Base-by-base conservation (phyloP, 345 rosid species). In the Pseudoturritis turrita region DNA sequence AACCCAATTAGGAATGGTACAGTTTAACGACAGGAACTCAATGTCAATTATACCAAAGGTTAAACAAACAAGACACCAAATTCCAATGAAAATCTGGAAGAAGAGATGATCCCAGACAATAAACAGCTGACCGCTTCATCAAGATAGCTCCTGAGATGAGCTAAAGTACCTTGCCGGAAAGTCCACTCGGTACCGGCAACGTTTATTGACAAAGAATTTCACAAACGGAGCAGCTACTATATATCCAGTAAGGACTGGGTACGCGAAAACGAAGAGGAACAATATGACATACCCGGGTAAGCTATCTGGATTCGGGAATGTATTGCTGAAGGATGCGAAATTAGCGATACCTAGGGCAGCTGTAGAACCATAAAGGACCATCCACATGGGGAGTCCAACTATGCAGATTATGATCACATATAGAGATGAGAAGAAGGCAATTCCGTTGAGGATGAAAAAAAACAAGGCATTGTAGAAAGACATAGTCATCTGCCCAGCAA, bases 371-470 rank as follows among this genome's bases (percentile, higher is more conserved):
- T 18, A 54, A 25, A 68, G 18, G 1, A 19, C 3, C 18, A 2
- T 40, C 72, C 72, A 67, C 72, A 53, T 53, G 12, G 72, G 77
- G 4, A 59, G 73, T 62, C 70, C 74, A 15, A 18, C 14, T 21
- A 72, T 73, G 46, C 72, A 45, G 18, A 54, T 33, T 4, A 73
- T n/a, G 25, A 78, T 68, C 5, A 66, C 67, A 17, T 23, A 78
- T 7, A 67, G 17, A 6, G 65, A 72, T 17, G 54, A 25, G 29
- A 41, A 72, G 50, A 77, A 67, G 7, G 77, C 81, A 36, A 7
- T 1, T n/a, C 53, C 67, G 5, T 78, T 73, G 12, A 73, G 15
- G 29, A 50, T 1, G 43, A 4, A 36, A 62, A 77, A 65, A n/a
- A 40, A 1, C 0, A 21, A 13, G 44, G 52, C 58, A 41, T 7